Percentiles rank a stretch among this genome's conserved stretches.
Conservation (phyloP, 441 rosid genomes). For the Syzygium malaccense region DNA sequence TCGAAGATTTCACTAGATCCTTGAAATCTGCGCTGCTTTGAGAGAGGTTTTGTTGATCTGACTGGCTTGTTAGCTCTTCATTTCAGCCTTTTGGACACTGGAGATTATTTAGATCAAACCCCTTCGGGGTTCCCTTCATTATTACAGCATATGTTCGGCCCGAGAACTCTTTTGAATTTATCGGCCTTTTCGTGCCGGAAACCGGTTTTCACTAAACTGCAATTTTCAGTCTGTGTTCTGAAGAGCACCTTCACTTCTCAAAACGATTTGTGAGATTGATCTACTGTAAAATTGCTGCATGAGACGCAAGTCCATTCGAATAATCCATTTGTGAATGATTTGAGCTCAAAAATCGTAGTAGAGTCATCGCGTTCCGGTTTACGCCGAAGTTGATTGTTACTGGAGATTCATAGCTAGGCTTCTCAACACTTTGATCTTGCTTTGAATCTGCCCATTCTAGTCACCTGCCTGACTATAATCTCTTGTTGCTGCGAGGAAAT, state of each 20-base stretch:
- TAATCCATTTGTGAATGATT: not conserved
- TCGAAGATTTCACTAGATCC: slow-evolving; percentile 54
- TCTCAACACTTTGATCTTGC: not conserved
- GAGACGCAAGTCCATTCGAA: not conserved
- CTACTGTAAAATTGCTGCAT: not conserved
- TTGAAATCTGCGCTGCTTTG: slow-evolving; percentile 56
- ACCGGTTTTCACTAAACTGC: not conserved
- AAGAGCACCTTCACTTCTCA: not conserved
- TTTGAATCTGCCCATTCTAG: not conserved
- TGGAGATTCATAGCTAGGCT: not conserved
- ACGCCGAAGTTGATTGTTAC: not conserved
- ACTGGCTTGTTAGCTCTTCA: not conserved
- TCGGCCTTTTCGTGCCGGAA: not conserved
- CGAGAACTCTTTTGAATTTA: not conserved
- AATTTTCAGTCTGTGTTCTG: not conserved
- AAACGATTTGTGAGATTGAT: not conserved
- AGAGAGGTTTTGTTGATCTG: not conserved
- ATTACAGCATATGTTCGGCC: not conserved
- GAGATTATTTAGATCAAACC: not conserved
- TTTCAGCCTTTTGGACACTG: not conserved
- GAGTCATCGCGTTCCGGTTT: not conserved
- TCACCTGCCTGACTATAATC: not conserved
- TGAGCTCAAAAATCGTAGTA: not conserved
- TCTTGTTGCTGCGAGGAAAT: not conserved
- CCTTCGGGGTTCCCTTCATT: not conserved